These are phyloP conservation scores for Cryptococcus sp. DNA, from an alignment of 1,284 basidiomycete species.

Conservation along the genomic window DNA sequence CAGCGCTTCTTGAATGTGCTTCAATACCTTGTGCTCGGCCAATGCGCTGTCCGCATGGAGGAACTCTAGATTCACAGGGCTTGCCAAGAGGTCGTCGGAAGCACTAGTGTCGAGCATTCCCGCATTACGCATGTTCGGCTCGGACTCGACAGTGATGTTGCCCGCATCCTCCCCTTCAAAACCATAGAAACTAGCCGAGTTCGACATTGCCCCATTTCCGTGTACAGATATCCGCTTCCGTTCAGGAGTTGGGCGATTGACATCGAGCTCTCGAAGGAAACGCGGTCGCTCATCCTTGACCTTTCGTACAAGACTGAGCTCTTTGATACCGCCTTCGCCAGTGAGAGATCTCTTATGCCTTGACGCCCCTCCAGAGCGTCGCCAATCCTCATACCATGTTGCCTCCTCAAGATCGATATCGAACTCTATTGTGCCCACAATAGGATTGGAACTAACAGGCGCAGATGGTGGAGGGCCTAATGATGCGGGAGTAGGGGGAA, in stretches of 20 bases:
- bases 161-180: conserved; percentile 19
- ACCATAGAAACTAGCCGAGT: conserved; percentile 13
- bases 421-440: conserved; percentile 52
- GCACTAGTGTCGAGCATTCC: conserved; percentile 7
- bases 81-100: conserved; percentile 33
- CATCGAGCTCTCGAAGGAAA: conserved; percentile 35
- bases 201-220: conserved; percentile 18
- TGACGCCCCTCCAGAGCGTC: conserved; percentile 16
- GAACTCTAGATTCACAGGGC: conserved; percentile 32
- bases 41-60: neutral
- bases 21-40: neutral
- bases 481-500: conserved; percentile 31
- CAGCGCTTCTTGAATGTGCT: conserved; percentile 21
- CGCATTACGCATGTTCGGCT: conserved; percentile 3
- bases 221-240: conserved; percentile 2
- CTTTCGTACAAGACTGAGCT: conserved; percentile 37
- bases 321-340: conserved; percentile 25
- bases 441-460: conserved; percentile 14
- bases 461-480: conserved; percentile 3
- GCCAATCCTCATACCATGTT: conserved; percentile 44
- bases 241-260: conserved; percentile 10
- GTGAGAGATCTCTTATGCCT: conserved; percentile 8
- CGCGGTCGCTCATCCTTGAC: conserved; percentile 30
- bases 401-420: conserved; percentile 47
- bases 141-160: conserved; percentile 1